Evolutionary conservation across 768 basidiomycete genomes (phyloP), one percentile per base, ranked within the genome.

Genomic region (Auricularia heimuer): DNA sequence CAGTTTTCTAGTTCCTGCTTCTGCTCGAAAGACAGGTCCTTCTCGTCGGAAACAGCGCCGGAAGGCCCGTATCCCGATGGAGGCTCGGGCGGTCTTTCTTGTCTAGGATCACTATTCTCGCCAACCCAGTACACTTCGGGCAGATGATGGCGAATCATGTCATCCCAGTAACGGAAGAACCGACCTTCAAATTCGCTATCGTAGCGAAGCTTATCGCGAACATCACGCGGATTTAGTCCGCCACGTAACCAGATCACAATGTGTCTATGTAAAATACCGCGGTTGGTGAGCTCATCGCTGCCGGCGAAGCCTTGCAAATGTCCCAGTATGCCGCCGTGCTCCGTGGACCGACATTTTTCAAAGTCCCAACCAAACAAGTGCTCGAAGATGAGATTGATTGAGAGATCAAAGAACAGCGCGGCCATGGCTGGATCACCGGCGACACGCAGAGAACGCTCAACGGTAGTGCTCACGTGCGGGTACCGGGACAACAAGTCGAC

Each of bases 401-500:
- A 66, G 63, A 73, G 74, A 3, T 74, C 68, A 68, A 71, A 77
- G 62, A 76, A 76, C 6, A 76, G 71, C 0, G 73, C 73, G n/a
- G 73, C 76, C 1, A 74, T 71, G n/a, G 76, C 74, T 54, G 77
- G 75, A 65, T 77, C 75, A 16, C 69, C 63, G 0, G 76, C 74
- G 0, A 77, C 34, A 0, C 70, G 37, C 0, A 71, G 16, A 1
- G 75, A 74, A 4, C 72, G 65, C 21, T 68, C 64, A 44, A 4
- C 47, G 3, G 69, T 51, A 14, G 62, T 4, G 1, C 64, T 64
- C 0, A 77, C 12, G 0, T 37, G 0, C 0, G 77, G 76, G 61
- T 70, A 77, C 0, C 64, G 34, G 0, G 61, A 16, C 16, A 3
- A 14, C 10, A 67, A 54, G 37, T 67, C 66, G 10, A 67, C 66